These are phyloP conservation scores for Phialophora tarda DNA, from an alignment of 2,329 filamentous ascomycete genomes.

Conservation along the genomic window DNA sequence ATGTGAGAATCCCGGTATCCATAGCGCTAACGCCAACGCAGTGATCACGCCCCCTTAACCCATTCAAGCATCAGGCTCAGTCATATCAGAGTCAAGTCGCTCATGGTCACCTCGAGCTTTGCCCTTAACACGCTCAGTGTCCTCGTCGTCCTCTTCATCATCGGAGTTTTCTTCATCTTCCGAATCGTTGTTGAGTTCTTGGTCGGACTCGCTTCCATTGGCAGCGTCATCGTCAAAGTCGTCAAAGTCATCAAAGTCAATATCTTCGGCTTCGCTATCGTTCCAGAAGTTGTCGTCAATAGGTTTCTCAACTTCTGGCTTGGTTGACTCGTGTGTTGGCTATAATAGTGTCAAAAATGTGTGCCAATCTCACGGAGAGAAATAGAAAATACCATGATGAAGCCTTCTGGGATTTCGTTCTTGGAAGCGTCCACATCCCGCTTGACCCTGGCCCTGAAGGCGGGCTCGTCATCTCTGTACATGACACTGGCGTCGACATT, in stretches of 20 bases:
- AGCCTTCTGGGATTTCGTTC: slow-evolving; percentile 77
- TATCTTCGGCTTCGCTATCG: slow-evolving; percentile 71
- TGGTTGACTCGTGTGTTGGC: slow-evolving; percentile 71
- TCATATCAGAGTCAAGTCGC: slow-evolving; percentile 39
- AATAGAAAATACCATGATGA: slow-evolving; percentile 63
- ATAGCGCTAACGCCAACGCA: not conserved
- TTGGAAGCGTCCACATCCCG: slow-evolving; percentile 75
- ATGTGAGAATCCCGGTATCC: not conserved
- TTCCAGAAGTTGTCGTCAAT: slow-evolving; percentile 82
- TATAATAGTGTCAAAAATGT: not conserved
- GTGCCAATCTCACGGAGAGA: not conserved
- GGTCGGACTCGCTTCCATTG: slow-evolving; percentile 38
- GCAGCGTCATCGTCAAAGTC: slow-evolving; percentile 63
- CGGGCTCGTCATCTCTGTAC: slow-evolving; percentile 72
- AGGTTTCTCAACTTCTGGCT: slow-evolving; percentile 59
- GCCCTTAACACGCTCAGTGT: slow-evolving; percentile 32
- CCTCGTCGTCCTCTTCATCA: slow-evolving; percentile 31
- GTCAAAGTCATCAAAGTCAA: slow-evolving; percentile 51
- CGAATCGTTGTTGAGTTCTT: slow-evolving; percentile 60
- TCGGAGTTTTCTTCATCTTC: slow-evolving; percentile 57
- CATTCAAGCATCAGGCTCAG: slow-evolving; percentile 31
- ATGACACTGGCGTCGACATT: slow-evolving; percentile 92
- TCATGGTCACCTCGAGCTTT: slow-evolving; percentile 31
- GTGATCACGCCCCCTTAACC: not conserved
- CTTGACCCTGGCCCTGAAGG: slow-evolving; percentile 73